Conservation (phyloP, 1,284 basidiomycete species). For the Chalciporus sp. region DNA sequence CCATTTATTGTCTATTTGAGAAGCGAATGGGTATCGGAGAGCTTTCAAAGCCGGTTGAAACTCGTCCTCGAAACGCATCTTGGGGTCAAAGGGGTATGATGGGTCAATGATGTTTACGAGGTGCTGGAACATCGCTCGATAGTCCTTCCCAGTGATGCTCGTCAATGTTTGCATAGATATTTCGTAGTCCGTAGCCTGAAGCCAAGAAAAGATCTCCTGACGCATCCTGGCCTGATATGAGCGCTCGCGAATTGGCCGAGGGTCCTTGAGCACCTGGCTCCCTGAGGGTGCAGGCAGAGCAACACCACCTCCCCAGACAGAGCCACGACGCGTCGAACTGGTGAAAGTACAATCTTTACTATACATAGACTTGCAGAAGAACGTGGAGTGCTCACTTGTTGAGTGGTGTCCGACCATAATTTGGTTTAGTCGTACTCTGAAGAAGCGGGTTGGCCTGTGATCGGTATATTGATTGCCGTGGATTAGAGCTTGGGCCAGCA, state of each 20-base stretch:
- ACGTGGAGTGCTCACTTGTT: conserved; percentile 52
- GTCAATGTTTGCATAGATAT: conserved; percentile 65
- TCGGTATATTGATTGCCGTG: conserved; percentile 65
- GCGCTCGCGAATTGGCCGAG: conserved; percentile 73
- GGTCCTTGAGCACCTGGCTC: conserved; percentile 63
- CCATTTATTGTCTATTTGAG: conserved; percentile 78
- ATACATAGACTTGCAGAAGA: background rate
- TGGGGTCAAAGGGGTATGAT: conserved; percentile 56
- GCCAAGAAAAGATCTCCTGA: conserved; percentile 71
- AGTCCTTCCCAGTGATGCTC: conserved; percentile 82
- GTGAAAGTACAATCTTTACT: conserved; percentile 10
- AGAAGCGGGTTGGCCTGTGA: conserved; percentile 72
- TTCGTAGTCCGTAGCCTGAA: conserved; percentile 64
- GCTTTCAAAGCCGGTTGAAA: conserved; percentile 74
- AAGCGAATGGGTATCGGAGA: conserved; percentile 75
- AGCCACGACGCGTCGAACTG: conserved; percentile 65
- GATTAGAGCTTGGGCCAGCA: conserved; percentile 47
- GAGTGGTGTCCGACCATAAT: conserved; percentile 74
- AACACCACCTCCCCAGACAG: conserved; percentile 58
- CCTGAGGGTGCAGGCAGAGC: conserved; percentile 48
- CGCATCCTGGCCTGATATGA: conserved; percentile 74
- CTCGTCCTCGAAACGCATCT: conserved; percentile 77
- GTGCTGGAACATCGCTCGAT: conserved; percentile 77
- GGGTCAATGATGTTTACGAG: conserved; percentile 77
- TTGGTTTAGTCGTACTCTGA: conserved; percentile 68